Conservation (phyloP, 192 early-diverging fungal species). For the Entomortierella chlamydospora region DNA sequence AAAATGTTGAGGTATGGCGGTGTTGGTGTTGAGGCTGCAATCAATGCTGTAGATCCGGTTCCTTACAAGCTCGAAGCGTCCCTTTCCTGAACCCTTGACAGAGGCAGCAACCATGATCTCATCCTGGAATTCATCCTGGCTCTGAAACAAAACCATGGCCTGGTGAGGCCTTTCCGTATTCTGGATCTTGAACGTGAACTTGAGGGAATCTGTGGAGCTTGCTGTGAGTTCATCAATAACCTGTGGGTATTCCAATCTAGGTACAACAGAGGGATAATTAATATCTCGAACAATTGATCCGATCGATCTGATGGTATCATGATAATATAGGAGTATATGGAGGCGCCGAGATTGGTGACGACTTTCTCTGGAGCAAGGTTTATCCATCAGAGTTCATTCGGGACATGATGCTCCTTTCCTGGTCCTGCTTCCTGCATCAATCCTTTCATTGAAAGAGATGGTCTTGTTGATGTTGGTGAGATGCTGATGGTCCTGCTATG, state of each 20-base stretch:
- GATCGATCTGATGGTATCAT: too few species aligned
- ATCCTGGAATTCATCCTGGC: slow-evolving; percentile 50
- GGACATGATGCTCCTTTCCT: too few species aligned
- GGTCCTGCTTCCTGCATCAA: too few species aligned
- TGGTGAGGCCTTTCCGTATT: slow-evolving; percentile 46
- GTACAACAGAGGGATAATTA: neutral
- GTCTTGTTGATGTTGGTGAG: neutral
- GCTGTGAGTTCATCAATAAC: slow-evolving; percentile 12
- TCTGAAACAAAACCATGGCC: slow-evolving; percentile 51
- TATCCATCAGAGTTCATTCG: too few species aligned
- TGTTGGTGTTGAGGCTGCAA: too few species aligned
- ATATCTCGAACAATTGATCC: too few species aligned
- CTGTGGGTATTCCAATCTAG: slow-evolving; percentile 46
- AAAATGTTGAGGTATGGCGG: too few species aligned
- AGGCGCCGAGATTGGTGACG: too few species aligned
- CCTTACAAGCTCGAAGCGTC: slow-evolving; percentile 48
- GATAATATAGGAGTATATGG: too few species aligned
- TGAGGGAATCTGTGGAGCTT: slow-evolving; percentile 25
- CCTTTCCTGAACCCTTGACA: slow-evolving; percentile 48
- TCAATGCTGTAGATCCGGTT: neutral
- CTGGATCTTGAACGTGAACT: slow-evolving; percentile 50
- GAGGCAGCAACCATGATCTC: slow-evolving; percentile 46
- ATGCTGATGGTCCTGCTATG: too few species aligned
- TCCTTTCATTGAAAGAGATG: neutral
- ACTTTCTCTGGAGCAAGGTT: too few species aligned